Evolutionary conservation across 257 asterid genomes (phyloP).

Genomic region (Plantago ovata): DNA sequence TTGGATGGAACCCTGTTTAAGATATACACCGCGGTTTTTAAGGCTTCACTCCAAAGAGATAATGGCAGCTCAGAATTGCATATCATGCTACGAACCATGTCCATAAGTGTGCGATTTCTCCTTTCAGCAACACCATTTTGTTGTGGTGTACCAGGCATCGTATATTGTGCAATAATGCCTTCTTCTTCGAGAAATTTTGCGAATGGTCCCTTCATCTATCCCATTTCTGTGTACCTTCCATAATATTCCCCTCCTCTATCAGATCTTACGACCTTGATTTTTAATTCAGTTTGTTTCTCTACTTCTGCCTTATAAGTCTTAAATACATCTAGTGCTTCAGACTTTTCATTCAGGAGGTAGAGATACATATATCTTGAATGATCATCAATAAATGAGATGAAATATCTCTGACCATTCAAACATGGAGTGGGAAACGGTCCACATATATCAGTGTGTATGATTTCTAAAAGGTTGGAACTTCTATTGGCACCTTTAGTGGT

Average conservation of each 20-base stretch:
- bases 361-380: conserved; percentile 13
- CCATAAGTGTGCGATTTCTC: not conserved
- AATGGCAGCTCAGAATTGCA: not conserved
- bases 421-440: not conserved
- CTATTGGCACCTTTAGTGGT: too few relatives aligned
- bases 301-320: not conserved
- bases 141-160: not conserved
- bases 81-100: not conserved
- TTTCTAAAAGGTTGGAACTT: not conserved
- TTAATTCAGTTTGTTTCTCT: conserved; percentile 8
- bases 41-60: not conserved
- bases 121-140: not conserved
- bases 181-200: not conserved
- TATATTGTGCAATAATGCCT: not conserved
- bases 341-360: conserved; percentile 4
- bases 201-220: not conserved
- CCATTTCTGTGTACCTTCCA: conserved; percentile 3
- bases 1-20: not conserved
- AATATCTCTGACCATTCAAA: conserved; percentile 1
- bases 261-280: conserved; percentile 15
- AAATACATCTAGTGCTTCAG: conserved; percentile 8
- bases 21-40: not conserved
- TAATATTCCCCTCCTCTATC: conserved; percentile 14
- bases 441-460: conserved; percentile 3
- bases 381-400: conserved; percentile 12